phyloP scores from a whole-genome alignment of 2,329 filamentous ascomycete genomes.

The Phialemoniopsis sp. region DNA sequence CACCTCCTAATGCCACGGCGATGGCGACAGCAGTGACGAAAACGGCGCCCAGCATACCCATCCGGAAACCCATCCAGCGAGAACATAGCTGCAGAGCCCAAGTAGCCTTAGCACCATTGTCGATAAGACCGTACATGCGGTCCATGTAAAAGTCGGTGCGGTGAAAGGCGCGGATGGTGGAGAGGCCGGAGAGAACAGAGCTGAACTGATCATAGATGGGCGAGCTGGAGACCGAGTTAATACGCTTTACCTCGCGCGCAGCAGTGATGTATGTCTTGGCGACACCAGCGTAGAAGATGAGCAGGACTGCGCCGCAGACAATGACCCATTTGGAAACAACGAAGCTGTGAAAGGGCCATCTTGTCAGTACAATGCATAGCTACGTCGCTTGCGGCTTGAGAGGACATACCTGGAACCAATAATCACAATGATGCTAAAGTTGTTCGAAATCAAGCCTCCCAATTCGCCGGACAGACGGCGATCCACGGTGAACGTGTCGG shows the following conservation, averaged over 20 bases:
- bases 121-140: slow-evolving; percentile 25
- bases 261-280: slow-evolving; percentile 28
- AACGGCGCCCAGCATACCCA: slow-evolving; percentile 30
- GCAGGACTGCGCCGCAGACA: slow-evolving; percentile 26
- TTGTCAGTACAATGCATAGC: background rate
- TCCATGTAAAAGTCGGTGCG: slow-evolving; percentile 28
- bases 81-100: slow-evolving; percentile 24
- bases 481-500: slow-evolving; percentile 33
- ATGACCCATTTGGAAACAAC: slow-evolving; percentile 28
- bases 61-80: slow-evolving; percentile 31
- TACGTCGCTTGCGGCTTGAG: no score
- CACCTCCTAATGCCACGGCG: slow-evolving; percentile 26
- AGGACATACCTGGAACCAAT: slow-evolving; percentile 26
- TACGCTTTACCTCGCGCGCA: slow-evolving; percentile 33
- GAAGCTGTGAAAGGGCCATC: slow-evolving; percentile 10
- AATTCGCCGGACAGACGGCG: slow-evolving; percentile 21
- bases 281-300: slow-evolving; percentile 25
- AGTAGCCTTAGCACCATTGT: slow-evolving; percentile 21
- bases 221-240: slow-evolving; percentile 33
- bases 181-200: slow-evolving; percentile 31
- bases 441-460: slow-evolving; percentile 18
- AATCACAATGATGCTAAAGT: slow-evolving; percentile 26
- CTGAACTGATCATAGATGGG: slow-evolving; percentile 38
- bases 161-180: slow-evolving; percentile 34
- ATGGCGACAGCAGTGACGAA: slow-evolving; percentile 30